Conservation (phyloP, 164 flowering plant genomes). For the Houttuynia cordata region DNA sequence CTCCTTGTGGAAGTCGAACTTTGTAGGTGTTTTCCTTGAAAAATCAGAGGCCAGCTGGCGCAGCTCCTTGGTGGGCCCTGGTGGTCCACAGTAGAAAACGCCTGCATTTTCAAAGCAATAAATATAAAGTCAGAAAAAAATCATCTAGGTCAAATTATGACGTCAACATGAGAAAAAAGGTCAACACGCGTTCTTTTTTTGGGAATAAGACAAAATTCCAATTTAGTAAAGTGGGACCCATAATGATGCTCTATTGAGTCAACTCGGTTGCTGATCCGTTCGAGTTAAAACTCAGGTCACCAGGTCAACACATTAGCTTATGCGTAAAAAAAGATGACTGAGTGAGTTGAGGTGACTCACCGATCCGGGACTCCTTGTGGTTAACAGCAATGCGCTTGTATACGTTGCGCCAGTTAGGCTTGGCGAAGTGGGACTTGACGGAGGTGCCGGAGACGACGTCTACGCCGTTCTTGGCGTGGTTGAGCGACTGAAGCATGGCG, state of each 20-base stretch:
- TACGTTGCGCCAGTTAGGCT: slow-evolving; percentile 46
- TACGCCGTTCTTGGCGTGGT: slow-evolving; percentile 46
- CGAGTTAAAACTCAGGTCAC: background rate
- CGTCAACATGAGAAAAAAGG: too few relatives aligned
- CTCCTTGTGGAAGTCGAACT: slow-evolving; percentile 46
- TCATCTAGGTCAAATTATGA: too few relatives aligned
- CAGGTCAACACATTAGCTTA: too few relatives aligned
- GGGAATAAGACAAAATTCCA: too few relatives aligned
- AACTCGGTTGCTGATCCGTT: background rate
- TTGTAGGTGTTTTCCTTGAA: slow-evolving; percentile 38
- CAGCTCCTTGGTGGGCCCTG: slow-evolving; percentile 30
- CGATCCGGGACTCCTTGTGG: slow-evolving; percentile 29
- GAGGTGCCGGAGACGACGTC: slow-evolving; percentile 51
- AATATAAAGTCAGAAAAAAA: background rate
- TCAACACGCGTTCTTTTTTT: too few relatives aligned
- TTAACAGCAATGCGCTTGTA: slow-evolving; percentile 32
- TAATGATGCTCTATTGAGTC: too few relatives aligned
- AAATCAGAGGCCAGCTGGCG: slow-evolving; percentile 35
- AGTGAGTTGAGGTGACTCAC: slow-evolving; percentile 12
- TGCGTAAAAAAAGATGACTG: background rate
- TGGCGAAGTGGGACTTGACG: slow-evolving; percentile 53
- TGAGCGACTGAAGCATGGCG: slow-evolving; percentile 47
- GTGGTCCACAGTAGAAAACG: slow-evolving; percentile 44
- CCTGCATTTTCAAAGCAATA: slow-evolving; percentile 15
- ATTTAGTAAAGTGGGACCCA: too few relatives aligned